These are phyloP conservation scores for Colletotrichum tamarilloi DNA, from an alignment of 2,329 filamentous ascomycete species.

Conservation along the genomic window DNA sequence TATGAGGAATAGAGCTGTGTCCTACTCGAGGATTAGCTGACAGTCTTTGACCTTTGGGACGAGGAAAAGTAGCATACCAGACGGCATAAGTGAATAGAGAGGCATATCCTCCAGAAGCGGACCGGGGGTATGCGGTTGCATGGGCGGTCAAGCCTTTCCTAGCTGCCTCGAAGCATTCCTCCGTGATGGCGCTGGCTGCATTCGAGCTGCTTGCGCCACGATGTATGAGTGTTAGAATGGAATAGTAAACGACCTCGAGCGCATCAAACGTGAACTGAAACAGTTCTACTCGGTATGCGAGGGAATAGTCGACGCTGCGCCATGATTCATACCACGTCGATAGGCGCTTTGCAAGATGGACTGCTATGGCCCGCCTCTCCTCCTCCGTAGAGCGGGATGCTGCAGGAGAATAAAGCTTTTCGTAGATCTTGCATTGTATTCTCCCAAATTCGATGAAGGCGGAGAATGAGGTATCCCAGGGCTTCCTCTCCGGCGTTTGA, in stretches of 20 bases:
- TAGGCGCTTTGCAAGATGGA: constrained; percentile 23
- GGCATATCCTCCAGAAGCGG: constrained; percentile 20
- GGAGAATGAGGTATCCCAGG: constrained; percentile 29
- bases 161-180: constrained; percentile 36
- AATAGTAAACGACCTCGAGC: constrained; percentile 38
- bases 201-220: constrained; percentile 34
- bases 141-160: constrained; percentile 36
- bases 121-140: constrained; percentile 31
- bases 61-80: constrained; percentile 25
- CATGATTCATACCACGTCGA: constrained; percentile 33
- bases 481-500: constrained; percentile 5
- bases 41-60: not conserved
- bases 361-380: constrained; percentile 4
- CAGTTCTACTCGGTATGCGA: constrained; percentile 32
- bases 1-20: constrained; percentile 39
- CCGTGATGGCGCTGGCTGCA: constrained; percentile 29
- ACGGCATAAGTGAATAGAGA: constrained; percentile 36
- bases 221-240: constrained; percentile 36
- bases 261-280: constrained; percentile 34
- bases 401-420: constrained; percentile 32
- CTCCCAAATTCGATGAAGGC: constrained; percentile 31
- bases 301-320: constrained; percentile 30
- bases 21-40: constrained; percentile 4
- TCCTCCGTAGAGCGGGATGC: constrained; percentile 1
- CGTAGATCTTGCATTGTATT: constrained; percentile 34